phyloP scores from a whole-genome alignment of 805 yeast genomes.

The Saccharomycopsis amapae region DNA sequence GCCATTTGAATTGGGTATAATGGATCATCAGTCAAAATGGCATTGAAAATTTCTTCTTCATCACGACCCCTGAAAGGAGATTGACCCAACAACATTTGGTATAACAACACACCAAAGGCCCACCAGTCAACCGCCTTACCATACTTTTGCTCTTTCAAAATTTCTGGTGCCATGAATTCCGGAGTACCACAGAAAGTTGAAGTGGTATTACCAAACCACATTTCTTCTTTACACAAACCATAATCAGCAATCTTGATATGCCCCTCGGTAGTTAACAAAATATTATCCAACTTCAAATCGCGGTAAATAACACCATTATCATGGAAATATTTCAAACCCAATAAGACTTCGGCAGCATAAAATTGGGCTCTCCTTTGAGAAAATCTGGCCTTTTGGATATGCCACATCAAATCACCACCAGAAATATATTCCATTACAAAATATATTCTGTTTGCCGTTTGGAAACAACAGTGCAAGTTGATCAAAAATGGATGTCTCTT shows the following conservation, averaged over 20 bases:
- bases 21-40: slow-evolving; percentile 94
- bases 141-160: slow-evolving; percentile 84
- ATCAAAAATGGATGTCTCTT: slow-evolving; percentile 90
- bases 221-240: slow-evolving; percentile 91
- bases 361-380: slow-evolving; percentile 90
- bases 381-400: slow-evolving; percentile 86
- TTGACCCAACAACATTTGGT: slow-evolving; percentile 94
- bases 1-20: slow-evolving; percentile 97
- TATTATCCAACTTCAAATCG: slow-evolving; percentile 93
- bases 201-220: slow-evolving; percentile 81
- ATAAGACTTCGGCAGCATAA: slow-evolving; percentile 91
- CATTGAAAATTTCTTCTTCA: slow-evolving; percentile 94
- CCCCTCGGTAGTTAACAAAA: slow-evolving; percentile 80
- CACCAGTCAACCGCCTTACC: slow-evolving; percentile 98
- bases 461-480: slow-evolving; percentile 91
- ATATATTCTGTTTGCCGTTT: slow-evolving; percentile 93
- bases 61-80: slow-evolving; percentile 97
- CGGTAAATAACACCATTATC: slow-evolving; percentile 94
- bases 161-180: slow-evolving; percentile 98
- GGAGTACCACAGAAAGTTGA: slow-evolving; percentile 99
- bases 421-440: slow-evolving; percentile 97
- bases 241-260: slow-evolving; percentile 96
- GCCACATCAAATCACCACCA: slow-evolving; percentile 99
- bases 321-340: slow-evolving; percentile 89
- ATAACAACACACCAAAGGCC: slow-evolving; percentile 96